Evolutionary conservation across 75 land plant genomes (phyloP).

Genomic region (Sequoiadendron giganteum): DNA sequence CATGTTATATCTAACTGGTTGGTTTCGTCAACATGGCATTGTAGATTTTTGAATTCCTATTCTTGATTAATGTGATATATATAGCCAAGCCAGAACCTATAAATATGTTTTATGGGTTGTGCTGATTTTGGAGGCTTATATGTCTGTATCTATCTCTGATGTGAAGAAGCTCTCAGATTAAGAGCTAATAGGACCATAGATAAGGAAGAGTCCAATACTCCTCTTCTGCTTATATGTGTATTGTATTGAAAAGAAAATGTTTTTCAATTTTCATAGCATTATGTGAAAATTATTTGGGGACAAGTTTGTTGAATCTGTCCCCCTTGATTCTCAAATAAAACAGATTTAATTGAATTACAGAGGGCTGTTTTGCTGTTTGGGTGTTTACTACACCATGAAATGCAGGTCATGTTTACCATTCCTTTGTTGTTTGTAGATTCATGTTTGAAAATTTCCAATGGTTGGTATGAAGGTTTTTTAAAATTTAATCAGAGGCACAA

Average conservation of each 20-base stretch:
- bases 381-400: not conserved
- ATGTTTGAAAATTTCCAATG: not conserved
- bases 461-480: not conserved
- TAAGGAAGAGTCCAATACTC: conserved; percentile 8
- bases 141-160: conserved; percentile 3
- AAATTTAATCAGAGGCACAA: not conserved
- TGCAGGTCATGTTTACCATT: not conserved
- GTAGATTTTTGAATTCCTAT: conserved; percentile 5
- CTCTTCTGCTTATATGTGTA: conserved; percentile 9
- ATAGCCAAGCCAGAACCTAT: conserved; percentile 6
- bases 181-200: conserved; percentile 11
- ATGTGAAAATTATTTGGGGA: conserved; percentile 16
- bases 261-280: conserved; percentile 9
- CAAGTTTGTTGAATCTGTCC: conserved; percentile 14
- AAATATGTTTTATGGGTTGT: conserved; percentile 9
- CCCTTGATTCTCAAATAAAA: conserved; percentile 14
- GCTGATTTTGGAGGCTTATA: conserved; percentile 10
- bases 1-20: not conserved
- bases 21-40: conserved; percentile 3
- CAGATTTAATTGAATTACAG: not conserved
- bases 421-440: not conserved
- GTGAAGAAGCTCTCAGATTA: not conserved
- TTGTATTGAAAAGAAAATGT: conserved; percentile 5
- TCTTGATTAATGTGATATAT: conserved; percentile 14
- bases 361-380: not conserved